phyloP scores from a whole-genome alignment of 257 asterid genomes.

The Gardenia jasminoides region DNA sequence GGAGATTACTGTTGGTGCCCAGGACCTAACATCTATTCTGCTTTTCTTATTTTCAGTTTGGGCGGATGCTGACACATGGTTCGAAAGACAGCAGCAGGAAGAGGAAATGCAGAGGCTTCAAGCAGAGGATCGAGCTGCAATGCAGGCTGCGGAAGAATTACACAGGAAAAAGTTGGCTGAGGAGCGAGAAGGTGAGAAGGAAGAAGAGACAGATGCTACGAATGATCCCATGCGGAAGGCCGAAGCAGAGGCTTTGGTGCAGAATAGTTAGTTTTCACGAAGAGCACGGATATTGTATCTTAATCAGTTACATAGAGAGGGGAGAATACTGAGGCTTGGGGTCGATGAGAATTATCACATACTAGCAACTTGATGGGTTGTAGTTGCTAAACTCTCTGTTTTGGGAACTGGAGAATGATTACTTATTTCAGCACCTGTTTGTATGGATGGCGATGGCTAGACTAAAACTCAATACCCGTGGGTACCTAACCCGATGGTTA shows the following conservation, averaged over 20 bases:
- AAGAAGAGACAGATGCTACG: constrained; percentile 36
- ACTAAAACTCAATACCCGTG: too few species aligned
- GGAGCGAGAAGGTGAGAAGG: constrained; percentile 87
- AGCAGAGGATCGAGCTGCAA: constrained; percentile 74
- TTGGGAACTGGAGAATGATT: not conserved
- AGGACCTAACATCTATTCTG: not conserved
- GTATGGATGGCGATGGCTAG: not conserved
- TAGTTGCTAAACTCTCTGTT: not conserved
- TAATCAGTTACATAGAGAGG: not conserved
- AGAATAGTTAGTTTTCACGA: constrained; percentile 16
- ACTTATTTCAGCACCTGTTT: not conserved
- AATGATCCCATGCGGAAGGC: constrained; percentile 77
- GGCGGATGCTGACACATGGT: constrained; percentile 99
- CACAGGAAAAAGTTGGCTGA: constrained; percentile 87
- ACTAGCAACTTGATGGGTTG: not conserved
- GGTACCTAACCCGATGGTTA: too few species aligned
- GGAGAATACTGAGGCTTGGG: not conserved
- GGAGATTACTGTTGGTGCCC: not conserved
- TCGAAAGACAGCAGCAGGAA: constrained; percentile 90
- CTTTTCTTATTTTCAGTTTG: constrained; percentile 50
- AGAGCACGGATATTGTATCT: not conserved
- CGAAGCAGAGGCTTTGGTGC: constrained; percentile 66
- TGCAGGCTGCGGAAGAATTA: constrained; percentile 75
- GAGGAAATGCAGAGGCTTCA: constrained; percentile 84
- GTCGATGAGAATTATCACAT: not conserved